phyloP scores from a whole-genome alignment of 208 protist species.

The Trypanosoma avium region DNA sequence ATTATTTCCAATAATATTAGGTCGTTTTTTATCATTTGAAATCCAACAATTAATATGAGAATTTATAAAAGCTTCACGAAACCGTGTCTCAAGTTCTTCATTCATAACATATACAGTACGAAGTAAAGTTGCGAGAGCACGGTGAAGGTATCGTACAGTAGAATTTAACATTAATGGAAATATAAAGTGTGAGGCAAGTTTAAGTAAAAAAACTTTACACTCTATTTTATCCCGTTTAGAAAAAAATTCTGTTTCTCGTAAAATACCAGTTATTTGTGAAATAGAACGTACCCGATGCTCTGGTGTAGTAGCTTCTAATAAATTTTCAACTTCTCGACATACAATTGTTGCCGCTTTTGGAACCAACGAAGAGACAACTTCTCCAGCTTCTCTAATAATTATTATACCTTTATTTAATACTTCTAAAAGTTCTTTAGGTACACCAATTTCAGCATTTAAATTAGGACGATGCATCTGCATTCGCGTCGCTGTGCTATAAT shows the following conservation, averaged over 20 bases:
- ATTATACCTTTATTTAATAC: conserved; percentile 4
- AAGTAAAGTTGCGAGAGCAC: conserved; percentile 70
- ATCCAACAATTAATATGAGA: conserved; percentile 16
- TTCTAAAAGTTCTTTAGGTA: conserved; percentile 1
- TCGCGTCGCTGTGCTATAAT: conserved; percentile 26
- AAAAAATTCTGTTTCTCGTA: conserved; percentile 42
- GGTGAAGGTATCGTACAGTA: conserved; percentile 82
- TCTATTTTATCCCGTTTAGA: conserved; percentile 20
- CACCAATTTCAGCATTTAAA: not conserved
- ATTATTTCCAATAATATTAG: not conserved
- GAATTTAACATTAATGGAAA: conserved; percentile 77
- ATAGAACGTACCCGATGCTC: conserved; percentile 70
- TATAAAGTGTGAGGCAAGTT: conserved; percentile 47
- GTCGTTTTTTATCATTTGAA: not conserved
- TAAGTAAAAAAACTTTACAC: conserved; percentile 29
- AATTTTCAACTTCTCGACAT: conserved; percentile 37
- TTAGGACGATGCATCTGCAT: conserved; percentile 20
- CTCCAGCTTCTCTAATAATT: conserved; percentile 16
- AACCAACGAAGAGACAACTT: not conserved
- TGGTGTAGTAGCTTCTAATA: conserved; percentile 51
- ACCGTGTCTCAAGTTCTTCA: conserved; percentile 17
- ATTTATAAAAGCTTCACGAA: conserved; percentile 31
- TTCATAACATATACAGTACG: conserved; percentile 37
- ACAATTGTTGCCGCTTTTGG: conserved; percentile 35
- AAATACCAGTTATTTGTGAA: conserved; percentile 55